Evolutionary conservation across 495 filamentous ascomycete genomes (phyloP), one percentile per base, ranked within the genome.

Genomic region (Xylaria cubensis): DNA sequence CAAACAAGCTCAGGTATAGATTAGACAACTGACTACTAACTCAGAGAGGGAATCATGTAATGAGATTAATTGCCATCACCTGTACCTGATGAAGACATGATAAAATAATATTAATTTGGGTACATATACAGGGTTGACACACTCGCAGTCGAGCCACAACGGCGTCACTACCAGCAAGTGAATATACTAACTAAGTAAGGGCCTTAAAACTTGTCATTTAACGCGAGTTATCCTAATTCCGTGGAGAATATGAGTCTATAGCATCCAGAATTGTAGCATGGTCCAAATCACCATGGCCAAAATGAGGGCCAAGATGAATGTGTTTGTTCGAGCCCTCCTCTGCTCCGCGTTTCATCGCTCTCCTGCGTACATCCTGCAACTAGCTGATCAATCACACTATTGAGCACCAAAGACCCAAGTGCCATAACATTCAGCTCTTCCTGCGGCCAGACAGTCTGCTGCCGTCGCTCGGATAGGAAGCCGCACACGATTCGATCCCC

Each of bases 401-500:
- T 29, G 19, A 64, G 39, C 36, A 46, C 62, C 10, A 48, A 46
- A 3, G 41, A 29, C 21, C 42, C 42, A 19, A 64, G 62, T 46
- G 24, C 10, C 2, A 24, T 34, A 1, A 26, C 10, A 64, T 48
- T 48, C 21, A 24, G 39, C 21, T 46, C 26, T 15, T 32, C 21
- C n/a, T 56, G 24, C 26, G 12, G 53, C 10, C 17, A 26, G 21
- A 13, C 1, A 56, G 53, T 42, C 5, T 64, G 62, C 13, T 48
- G 62, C 21, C 17, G 41, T 24, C 39, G 65, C 34, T 39, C 24
- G 2, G 67, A n/a, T n/a, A 75, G 68, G 34, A 75, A 77, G 10
- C 63, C 36, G 24, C 55, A 65, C 12, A 73, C 46, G 36, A 74
- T 46, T 36, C n/a, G 59, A 42, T 68, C 61, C 6, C 75, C 75